A percentile compares a stretch with the other conserved stretches of the same genome.
phyloP scores from a whole-genome alignment of 345 rosid species.

The Psidium friedrichsthalianum region DNA sequence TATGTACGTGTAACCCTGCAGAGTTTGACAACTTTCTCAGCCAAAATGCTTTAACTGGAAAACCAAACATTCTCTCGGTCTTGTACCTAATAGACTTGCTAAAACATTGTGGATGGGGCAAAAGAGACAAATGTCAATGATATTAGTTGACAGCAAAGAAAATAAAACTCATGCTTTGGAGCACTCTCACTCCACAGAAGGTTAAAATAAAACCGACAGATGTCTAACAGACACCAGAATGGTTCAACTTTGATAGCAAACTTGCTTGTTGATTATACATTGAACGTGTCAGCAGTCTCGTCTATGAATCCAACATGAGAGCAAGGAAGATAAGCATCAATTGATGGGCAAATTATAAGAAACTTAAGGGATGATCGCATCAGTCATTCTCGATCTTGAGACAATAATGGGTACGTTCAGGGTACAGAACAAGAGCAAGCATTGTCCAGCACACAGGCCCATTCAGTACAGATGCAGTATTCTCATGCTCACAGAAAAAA shows the following conservation, averaged over 20 bases:
- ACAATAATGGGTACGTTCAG: background rate
- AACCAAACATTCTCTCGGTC: background rate
- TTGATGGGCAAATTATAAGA: background rate
- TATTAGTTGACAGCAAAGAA: background rate
- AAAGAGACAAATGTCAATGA: background rate
- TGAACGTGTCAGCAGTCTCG: background rate
- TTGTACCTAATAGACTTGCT: background rate
- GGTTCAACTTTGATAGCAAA: background rate
- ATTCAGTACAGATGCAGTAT: background rate
- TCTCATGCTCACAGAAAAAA: background rate
- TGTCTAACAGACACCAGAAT: background rate
- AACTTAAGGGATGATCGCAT: background rate
- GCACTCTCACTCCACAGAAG: background rate
- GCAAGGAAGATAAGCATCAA: background rate
- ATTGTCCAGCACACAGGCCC: background rate
- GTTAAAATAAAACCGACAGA: background rate
- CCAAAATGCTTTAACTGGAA: background rate
- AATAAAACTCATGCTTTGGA: background rate
- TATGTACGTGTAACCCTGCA: conserved; percentile 81
- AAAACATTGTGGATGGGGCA: background rate
- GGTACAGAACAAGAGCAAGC: background rate
- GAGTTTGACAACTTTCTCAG: background rate
- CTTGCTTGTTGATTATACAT: background rate
- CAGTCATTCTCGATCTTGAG: background rate
- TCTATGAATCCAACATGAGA: background rate